Evolutionary conservation across 805 yeast genomes (phyloP), one percentile per base, ranked within the genome.

Genomic region (Metschnikowia peoriensis): DNA sequence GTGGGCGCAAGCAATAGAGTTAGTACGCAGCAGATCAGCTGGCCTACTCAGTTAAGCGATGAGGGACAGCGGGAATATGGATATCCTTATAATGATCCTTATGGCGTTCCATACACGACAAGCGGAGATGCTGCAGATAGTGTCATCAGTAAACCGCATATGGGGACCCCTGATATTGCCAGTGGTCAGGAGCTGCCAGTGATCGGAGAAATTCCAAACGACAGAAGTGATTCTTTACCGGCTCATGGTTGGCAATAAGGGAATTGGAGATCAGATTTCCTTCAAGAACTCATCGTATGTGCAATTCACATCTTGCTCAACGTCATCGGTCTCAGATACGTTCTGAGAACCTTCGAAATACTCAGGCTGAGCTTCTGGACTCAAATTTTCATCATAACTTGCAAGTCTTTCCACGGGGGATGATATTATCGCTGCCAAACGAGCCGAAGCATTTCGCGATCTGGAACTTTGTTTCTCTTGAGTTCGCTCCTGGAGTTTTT

Each of bases 331-430:
- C 7, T 22, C 49, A 1, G 28, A 28, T 4, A 28, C 70, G 14
- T 59, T 63, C 37, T 62, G 64, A 2, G 58, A 43, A 1, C 73
- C 72, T 51, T 71, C 75, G 53, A 72, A 72, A 54, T 67, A 72
- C 28, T 69, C 69, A 1, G 77, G 75, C 50, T 73, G 76, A 22
- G 66, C 77, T 44, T 69, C 72, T 39, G 63, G 67, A 48, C 68
- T 63, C 22, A 71, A 55, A 47, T 68, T 69, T 45, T 71, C 75
- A 41, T 69, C 75, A 41, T 61, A 60, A 22, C 61, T 56, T 12
- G 56, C 53, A 38, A 51, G 44, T n/a, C 58, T 41, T 37, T 59
- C 60, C 9, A 51, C 48, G 5, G 51, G 50, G 7, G 60, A 57
- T 2, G 58, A 52, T 28, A 54, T 28, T 9, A 46, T 35, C 11